Percentiles rank a stretch among this genome's conserved stretches.
These are phyloP conservation scores for Atalantia buxifolia DNA, from an alignment of 345 rosid genomes.

Conservation along the genomic window DNA sequence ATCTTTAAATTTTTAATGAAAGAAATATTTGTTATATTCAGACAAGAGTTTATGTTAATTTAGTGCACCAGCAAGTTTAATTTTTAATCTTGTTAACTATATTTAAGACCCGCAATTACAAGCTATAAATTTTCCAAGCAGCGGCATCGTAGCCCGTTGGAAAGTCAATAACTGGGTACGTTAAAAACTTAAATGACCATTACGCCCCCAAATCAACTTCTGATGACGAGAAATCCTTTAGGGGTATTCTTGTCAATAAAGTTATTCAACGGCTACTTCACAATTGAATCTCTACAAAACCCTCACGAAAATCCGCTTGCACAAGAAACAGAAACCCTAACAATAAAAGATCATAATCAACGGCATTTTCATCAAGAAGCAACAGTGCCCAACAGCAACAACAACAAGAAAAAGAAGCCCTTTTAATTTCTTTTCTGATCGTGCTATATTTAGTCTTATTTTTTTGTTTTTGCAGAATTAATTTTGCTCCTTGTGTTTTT, in stretches of 20 bases:
- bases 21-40: no score
- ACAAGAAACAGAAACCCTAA: neutral
- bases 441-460: neutral
- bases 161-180: neutral
- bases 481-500: neutral
- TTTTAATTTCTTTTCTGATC: neutral
- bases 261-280: conserved; percentile 1
- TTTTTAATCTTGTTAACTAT: no score
- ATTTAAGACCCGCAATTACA: neutral
- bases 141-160: neutral
- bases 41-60: no score
- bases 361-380: neutral
- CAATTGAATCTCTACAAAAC: neutral
- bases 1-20: no score
- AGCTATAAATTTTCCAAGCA: neutral
- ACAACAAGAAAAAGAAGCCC: neutral
- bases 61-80: neutral
- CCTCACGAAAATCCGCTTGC: neutral
- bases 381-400: neutral
- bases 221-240: neutral
- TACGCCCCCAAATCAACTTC: neutral
- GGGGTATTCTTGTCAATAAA: neutral
- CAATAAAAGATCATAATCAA: neutral
- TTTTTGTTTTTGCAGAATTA: neutral
- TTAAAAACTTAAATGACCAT: neutral